Percentiles rank a stretch among this genome's conserved stretches.
phyloP scores from a whole-genome alignment of 352 stramenopile genomes.

The Phytopythium cucurbitacearum region DNA sequence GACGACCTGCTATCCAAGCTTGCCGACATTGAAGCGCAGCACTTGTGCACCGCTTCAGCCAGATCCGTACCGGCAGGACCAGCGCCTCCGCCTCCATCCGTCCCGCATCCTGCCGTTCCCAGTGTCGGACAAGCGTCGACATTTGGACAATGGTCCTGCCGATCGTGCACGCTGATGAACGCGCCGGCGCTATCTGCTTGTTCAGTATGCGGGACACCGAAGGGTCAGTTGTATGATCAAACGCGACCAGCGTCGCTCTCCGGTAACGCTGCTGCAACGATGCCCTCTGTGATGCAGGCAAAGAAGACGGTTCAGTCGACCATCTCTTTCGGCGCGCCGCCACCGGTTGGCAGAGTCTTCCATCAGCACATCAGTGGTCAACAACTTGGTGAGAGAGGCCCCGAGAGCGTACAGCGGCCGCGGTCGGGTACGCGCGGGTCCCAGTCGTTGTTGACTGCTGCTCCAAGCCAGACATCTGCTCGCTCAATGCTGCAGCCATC shows the following conservation, averaged over 20 bases:
- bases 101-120: background rate
- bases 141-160: slow-evolving; percentile 26
- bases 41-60: slow-evolving; percentile 15
- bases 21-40: slow-evolving; percentile 49
- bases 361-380: background rate
- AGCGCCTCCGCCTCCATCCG: background rate
- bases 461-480: too few relatives aligned
- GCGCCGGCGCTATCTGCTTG: slow-evolving; percentile 24
- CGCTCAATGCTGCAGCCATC: background rate
- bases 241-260: too few relatives aligned
- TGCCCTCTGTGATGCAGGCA: background rate
- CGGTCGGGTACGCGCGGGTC: too few relatives aligned
- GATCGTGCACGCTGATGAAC: slow-evolving; percentile 67
- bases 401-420: background rate
- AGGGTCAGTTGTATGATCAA: slow-evolving; percentile 22
- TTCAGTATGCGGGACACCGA: slow-evolving; percentile 47
- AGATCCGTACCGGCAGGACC: slow-evolving; percentile 8
- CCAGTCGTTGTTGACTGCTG: too few relatives aligned
- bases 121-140: slow-evolving; percentile 3
- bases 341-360: background rate
- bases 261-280: too few relatives aligned
- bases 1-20: slow-evolving; percentile 73
- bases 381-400: background rate
- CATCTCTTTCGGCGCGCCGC: slow-evolving; percentile 43
- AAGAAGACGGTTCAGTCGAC: slow-evolving; percentile 61